phyloP scores from a whole-genome alignment of 176 grass and related monocot species.

The sorghum (Sorghum bicolor) region Sorghum_bicolor_NCBIv3 NC_012873.2:58413501-58414000 shows the following conservation, averaged over 20 bases:
- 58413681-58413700: constrained; percentile 99
- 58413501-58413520: constrained; percentile 99
- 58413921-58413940: neutral
- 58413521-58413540: constrained; percentile 32
- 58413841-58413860: constrained; percentile 93
- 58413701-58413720: constrained; percentile 15
- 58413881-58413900: neutral
- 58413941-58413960: constrained; percentile 28
- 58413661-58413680: constrained; percentile 96
- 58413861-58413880: constrained; percentile 40
- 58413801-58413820: constrained; percentile 97
- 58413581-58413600: neutral
- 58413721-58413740: constrained; percentile 1
- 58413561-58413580: constrained; percentile 6
- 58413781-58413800: constrained; percentile 37
- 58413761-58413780: neutral
- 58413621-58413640: constrained; percentile 98
- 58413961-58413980: constrained; percentile 80
- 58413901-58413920: neutral
- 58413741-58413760: neutral
- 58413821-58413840: constrained; percentile 72
- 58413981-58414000: constrained; percentile 60
- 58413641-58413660: constrained; percentile 83
- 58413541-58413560: constrained; percentile 9
- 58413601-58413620: constrained; percentile 27